Evolutionary conservation across 129 eudicot genomes (phyloP), one percentile per base, ranked within the genome.

Genomic region (Dittrichia graveolens): DNA sequence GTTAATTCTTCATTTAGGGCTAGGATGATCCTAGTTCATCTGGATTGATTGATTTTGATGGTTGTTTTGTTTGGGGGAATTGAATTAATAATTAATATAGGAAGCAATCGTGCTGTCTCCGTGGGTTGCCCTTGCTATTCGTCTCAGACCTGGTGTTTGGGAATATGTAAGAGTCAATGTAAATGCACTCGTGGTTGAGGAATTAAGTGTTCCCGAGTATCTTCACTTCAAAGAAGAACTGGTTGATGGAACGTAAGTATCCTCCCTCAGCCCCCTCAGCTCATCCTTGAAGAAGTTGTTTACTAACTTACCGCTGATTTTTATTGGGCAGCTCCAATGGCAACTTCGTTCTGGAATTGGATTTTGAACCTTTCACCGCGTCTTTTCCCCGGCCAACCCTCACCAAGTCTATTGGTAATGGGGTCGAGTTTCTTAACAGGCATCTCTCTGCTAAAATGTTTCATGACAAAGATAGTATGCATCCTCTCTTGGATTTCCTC

Each of bases 391-490:
- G 80, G 8, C 99, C 99, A 12, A 90, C 96, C 7, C 91, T 90
- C 34, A 91, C 99, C 61, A 95, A 91, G 62, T 95, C 94, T 9
- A 95, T 95, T 41, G 99, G 99, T 3, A 95, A 95, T 43, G 99
- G 99, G 37, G 97, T 95, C 38, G 96, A 95, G 87, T 90, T 95
- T 67, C 99, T 95, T 73, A 90, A 90, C 82, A 69, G 99, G 65
- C 96, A 95, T 53, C 96, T 95, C 57, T 95, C 99, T 43, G 97
- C 99, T 6, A 91, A 95, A 58, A 90, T 95, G 99, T 95, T 95
- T 60, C 99, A 91, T 68, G 94, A 88, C 84, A 95, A 75, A 79
- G 99, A 95, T 12, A 95, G 97, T 91, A 79, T 91, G 99, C 78
- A 80, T 24, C 99, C 99, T 24, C 91, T 95, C 14, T 90, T 95